A percentile compares a stretch with the other conserved stretches of the same genome.
These are phyloP conservation scores for Phytophthora palmivora DNA, from an alignment of 352 stramenopile genomes.

Conservation along the genomic window DNA sequence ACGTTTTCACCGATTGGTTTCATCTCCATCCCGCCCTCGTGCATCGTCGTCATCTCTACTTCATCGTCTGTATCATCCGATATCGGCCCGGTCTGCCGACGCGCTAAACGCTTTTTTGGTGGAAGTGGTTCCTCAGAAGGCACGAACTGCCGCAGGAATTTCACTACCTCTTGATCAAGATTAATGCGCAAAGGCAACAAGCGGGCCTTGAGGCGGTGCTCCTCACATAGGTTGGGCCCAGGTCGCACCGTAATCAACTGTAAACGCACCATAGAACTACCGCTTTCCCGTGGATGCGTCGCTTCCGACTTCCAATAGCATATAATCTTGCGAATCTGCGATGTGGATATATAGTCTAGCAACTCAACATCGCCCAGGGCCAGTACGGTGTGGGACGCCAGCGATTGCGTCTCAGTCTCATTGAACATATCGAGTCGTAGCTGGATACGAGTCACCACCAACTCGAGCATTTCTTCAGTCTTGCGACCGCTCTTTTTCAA, in stretches of 20 bases:
- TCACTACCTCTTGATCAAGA: slow-evolving; percentile 88
- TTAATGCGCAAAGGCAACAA: slow-evolving; percentile 86
- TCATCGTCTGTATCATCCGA: slow-evolving; percentile 46
- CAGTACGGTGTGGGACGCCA: slow-evolving; percentile 80
- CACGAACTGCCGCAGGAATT: slow-evolving; percentile 88
- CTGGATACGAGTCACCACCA: slow-evolving; percentile 83
- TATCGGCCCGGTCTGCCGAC: slow-evolving; percentile 22
- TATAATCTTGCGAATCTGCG: slow-evolving; percentile 90
- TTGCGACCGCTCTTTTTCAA: slow-evolving; percentile 86
- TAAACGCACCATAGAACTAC: slow-evolving; percentile 84
- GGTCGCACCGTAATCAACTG: slow-evolving; percentile 84
- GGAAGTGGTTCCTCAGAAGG: slow-evolving; percentile 43
- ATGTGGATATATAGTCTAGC: slow-evolving; percentile 91
- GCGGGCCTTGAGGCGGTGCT: slow-evolving; percentile 81
- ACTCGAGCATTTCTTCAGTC: slow-evolving; percentile 90
- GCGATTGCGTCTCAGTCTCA: slow-evolving; percentile 70
- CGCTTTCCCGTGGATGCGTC: slow-evolving; percentile 81
- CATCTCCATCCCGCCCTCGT: slow-evolving; percentile 64
- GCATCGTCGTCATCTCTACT: slow-evolving; percentile 34
- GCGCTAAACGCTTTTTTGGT: slow-evolving; percentile 11
- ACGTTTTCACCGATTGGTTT: slow-evolving; percentile 30
- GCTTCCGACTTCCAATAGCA: slow-evolving; percentile 92
- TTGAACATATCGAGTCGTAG: slow-evolving; percentile 88
- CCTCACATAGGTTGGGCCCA: slow-evolving; percentile 78
- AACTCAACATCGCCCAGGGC: slow-evolving; percentile 85